Percentiles rank a stretch among this genome's conserved stretches.
Conservation (phyloP, 2,329 filamentous ascomycete genomes). For the Fusarium sp. region DNA sequence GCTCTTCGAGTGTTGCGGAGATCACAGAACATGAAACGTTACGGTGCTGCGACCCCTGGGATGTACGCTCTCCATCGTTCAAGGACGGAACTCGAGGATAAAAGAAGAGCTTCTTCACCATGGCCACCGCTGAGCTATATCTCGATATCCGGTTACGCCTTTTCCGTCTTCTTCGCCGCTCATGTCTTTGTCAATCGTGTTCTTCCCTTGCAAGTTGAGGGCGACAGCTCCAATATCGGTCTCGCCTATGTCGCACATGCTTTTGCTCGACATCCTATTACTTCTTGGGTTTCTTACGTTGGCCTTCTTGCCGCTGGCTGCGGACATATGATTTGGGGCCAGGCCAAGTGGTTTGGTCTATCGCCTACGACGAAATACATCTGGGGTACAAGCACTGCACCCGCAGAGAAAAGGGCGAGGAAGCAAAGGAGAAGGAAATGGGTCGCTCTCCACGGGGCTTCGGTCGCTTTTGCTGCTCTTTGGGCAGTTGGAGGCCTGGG, state of each 20-base stretch:
- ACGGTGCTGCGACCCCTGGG: conserved; percentile 73
- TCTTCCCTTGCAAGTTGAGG: conserved; percentile 78
- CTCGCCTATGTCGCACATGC: conserved; percentile 86
- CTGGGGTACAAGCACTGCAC: conserved; percentile 51
- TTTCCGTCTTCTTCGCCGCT: conserved; percentile 70
- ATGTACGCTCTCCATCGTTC: conserved; percentile 52
- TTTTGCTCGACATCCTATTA: conserved; percentile 73
- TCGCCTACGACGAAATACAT: conserved; percentile 64
- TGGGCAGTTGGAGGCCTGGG: conserved; percentile 87
- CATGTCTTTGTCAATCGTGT: conserved; percentile 81
- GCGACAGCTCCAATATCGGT: conserved; percentile 85
- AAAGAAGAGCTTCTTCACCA: conserved; percentile 33
- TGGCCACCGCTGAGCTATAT: conserved; percentile 80
- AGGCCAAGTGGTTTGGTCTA: conserved; percentile 80
- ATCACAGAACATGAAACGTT: conserved; percentile 73
- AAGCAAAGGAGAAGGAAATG: conserved; percentile 69
- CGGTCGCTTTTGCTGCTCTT: conserved; percentile 64
- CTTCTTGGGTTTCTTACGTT: conserved; percentile 74
- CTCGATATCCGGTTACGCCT: conserved; percentile 74
- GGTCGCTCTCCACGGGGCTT: conserved; percentile 74
- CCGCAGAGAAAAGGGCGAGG: conserved; percentile 59
- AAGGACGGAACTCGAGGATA: conserved; percentile 40
- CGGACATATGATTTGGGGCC: conserved; percentile 85
- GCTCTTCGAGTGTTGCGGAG: conserved; percentile 79
- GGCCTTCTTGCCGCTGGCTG: conserved; percentile 72